These are phyloP conservation scores for Cercophora sp. DNA, from an alignment of 495 filamentous ascomycete genomes.

Conservation along the genomic window DNA sequence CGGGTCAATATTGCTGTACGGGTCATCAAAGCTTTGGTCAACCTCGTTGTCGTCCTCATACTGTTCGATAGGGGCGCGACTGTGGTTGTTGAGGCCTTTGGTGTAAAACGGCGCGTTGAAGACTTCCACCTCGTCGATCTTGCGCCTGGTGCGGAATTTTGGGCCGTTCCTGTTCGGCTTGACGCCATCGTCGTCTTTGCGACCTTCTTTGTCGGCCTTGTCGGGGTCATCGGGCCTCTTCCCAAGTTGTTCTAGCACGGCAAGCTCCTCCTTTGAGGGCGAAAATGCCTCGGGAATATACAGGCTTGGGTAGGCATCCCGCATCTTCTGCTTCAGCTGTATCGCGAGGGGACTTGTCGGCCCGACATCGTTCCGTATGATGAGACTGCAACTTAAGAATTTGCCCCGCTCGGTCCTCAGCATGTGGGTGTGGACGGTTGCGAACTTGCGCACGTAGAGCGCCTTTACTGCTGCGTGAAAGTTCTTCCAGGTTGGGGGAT, in stretches of 20 bases:
- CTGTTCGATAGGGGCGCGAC: no score
- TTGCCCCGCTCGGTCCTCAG: slow-evolving; percentile 24
- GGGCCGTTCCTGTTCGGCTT: slow-evolving; percentile 26
- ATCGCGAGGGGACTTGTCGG: slow-evolving; percentile 18
- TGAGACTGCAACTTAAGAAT: slow-evolving; percentile 18
- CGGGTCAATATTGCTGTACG: background rate
- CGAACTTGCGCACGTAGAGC: slow-evolving; percentile 21
- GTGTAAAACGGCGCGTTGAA: slow-evolving; percentile 36
- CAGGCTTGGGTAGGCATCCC: slow-evolving; percentile 36
- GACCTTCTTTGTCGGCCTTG: background rate
- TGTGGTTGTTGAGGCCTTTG: slow-evolving; percentile 12
- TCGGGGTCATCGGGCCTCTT: slow-evolving; percentile 1
- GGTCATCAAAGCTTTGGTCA: background rate
- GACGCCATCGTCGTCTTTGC: slow-evolving; percentile 9
- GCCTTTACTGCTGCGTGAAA: slow-evolving; percentile 46
- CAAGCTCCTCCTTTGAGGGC: slow-evolving; percentile 33
- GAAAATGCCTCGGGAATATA: slow-evolving; percentile 44
- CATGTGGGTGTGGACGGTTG: slow-evolving; percentile 28
- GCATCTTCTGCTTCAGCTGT: slow-evolving; percentile 37
- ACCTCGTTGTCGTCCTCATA: background rate
- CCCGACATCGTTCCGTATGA: slow-evolving; percentile 26
- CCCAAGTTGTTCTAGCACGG: slow-evolving; percentile 23
- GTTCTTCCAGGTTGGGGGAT: slow-evolving; percentile 32
- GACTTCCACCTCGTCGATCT: slow-evolving; percentile 31
- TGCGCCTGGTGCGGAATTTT: slow-evolving; percentile 28